Percentiles rank a stretch among this genome's conserved stretches.
Conservation (phyloP, 2,329 filamentous ascomycete species). For the Aspergillus oerlinghausenensis region DNA sequence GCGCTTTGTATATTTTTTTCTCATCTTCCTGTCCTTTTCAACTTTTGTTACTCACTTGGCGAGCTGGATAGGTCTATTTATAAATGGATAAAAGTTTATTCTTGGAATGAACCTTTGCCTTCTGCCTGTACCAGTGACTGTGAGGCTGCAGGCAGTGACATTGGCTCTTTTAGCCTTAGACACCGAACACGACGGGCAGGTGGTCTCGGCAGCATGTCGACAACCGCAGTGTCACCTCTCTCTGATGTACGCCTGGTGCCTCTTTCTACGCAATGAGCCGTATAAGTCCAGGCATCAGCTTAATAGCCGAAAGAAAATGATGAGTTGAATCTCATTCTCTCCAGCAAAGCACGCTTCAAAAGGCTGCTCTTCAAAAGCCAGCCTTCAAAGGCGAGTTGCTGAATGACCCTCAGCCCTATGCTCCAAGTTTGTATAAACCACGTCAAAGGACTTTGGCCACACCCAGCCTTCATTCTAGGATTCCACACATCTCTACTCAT, state of each 20-base stretch:
- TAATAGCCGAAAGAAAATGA: not conserved
- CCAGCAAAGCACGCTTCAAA: not conserved
- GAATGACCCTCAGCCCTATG: too few species aligned
- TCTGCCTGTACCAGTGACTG: not conserved
- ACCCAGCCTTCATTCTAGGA: too few species aligned
- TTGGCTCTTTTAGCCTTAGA: not conserved
- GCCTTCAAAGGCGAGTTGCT: too few species aligned
- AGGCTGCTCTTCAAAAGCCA: not conserved
- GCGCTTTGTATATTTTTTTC: not conserved
- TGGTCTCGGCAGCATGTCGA: not conserved
- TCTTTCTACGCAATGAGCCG: not conserved
- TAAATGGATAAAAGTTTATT: conserved; percentile 12
- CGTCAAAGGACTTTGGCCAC: too few species aligned
- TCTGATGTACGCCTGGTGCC: not conserved
- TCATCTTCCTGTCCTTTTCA: not conserved
- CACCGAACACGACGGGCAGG: not conserved
- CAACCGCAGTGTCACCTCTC: not conserved
- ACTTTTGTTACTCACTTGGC: conserved; percentile 4
- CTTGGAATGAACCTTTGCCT: not conserved
- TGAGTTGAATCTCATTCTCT: not conserved
- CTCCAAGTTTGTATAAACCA: too few species aligned
- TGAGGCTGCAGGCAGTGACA: not conserved
- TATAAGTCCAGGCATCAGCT: not conserved
- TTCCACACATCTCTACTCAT: too few species aligned
- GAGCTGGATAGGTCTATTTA: conserved; percentile 10